Percentiles rank a stretch among this genome's conserved stretches.
These are phyloP conservation scores for Plasmodium vinckei DNA, from an alignment of 169 alveolate genomes.

Conservation along the genomic window DNA sequence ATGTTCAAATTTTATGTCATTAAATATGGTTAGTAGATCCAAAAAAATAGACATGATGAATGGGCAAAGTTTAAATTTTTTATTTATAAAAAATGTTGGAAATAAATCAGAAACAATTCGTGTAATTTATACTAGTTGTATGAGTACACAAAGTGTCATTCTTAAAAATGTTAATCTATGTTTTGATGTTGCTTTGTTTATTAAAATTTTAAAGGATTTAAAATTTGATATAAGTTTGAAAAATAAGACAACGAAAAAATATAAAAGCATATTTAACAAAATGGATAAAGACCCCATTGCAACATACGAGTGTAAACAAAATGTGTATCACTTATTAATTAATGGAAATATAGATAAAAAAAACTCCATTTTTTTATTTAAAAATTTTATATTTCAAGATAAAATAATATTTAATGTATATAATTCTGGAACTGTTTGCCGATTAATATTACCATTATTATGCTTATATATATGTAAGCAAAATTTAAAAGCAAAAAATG, in stretches of 20 bases:
- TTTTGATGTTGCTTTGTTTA: conserved; percentile 22
- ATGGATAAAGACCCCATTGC: neutral
- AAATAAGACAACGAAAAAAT: neutral
- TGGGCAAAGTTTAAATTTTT: neutral
- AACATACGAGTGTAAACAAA: neutral
- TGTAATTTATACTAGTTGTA: conserved; percentile 7
- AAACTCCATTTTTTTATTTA: neutral
- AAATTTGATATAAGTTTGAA: conserved; percentile 1
- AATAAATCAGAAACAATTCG: conserved; percentile 41
- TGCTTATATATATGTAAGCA: conserved; percentile 58
- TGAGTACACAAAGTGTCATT: conserved; percentile 4
- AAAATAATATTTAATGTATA: conserved; percentile 10
- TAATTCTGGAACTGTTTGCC: conserved; percentile 56
- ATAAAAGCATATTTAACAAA: neutral
- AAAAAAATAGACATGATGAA: neutral
- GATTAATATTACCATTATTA: conserved; percentile 33
- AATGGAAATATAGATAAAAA: conserved; percentile 15
- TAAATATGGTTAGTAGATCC: neutral
- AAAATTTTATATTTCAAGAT: conserved; percentile 15
- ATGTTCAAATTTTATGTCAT: neutral
- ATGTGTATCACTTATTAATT: neutral
- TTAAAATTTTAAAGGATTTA: conserved; percentile 21
- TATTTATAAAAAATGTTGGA: neutral
- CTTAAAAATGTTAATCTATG: conserved; percentile 28
- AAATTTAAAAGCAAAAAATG: conserved; percentile 35